Conservation (phyloP, 495 filamentous ascomycete genomes). For the Trichoderma reesei region DNA sequence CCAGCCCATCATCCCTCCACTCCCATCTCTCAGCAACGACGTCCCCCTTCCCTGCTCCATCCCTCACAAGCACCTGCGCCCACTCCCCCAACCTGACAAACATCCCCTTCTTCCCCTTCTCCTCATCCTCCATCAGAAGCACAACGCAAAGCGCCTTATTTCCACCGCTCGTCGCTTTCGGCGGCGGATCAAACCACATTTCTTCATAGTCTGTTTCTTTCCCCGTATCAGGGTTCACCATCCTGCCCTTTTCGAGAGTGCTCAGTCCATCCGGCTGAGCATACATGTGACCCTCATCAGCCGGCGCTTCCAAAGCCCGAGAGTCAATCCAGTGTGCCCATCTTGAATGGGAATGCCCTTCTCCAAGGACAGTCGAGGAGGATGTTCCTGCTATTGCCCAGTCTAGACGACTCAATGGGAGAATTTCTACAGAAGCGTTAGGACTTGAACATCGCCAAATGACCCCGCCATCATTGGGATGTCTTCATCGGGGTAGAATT, state of each 20-base stretch:
- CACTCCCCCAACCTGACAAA: constrained; percentile 38
- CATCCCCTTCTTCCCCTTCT: constrained; percentile 27
- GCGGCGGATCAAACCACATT: constrained; percentile 32
- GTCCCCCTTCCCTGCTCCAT: constrained; percentile 16
- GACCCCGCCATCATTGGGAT: too few relatives aligned
- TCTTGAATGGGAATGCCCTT: constrained; percentile 18
- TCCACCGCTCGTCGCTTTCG: constrained; percentile 14
- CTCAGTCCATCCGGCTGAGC: constrained; percentile 24
- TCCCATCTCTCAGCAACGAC: constrained; percentile 37
- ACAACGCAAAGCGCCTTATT: constrained; percentile 21
- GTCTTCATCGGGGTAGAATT: too few relatives aligned
- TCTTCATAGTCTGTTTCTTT: constrained; percentile 42
- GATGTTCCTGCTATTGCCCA: constrained; percentile 50
- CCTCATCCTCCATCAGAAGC: constrained; percentile 23
- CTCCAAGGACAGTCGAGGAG: constrained; percentile 1
- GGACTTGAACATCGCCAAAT: neutral
- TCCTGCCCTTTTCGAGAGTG: constrained; percentile 39
- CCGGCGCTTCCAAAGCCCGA: constrained; percentile 23
- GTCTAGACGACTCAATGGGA: constrained; percentile 21
- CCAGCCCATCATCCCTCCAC: constrained; percentile 16
- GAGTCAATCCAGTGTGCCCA: constrained; percentile 49
- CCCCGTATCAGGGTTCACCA: constrained; percentile 37
- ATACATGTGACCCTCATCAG: constrained; percentile 44
- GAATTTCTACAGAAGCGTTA: neutral
- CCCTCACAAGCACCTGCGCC: constrained; percentile 36